Percentiles rank a stretch among this genome's conserved stretches.
Evolutionary conservation across 495 filamentous ascomycete genomes (phyloP).

Genomic region (Melanomma pulvis-pyrius): DNA sequence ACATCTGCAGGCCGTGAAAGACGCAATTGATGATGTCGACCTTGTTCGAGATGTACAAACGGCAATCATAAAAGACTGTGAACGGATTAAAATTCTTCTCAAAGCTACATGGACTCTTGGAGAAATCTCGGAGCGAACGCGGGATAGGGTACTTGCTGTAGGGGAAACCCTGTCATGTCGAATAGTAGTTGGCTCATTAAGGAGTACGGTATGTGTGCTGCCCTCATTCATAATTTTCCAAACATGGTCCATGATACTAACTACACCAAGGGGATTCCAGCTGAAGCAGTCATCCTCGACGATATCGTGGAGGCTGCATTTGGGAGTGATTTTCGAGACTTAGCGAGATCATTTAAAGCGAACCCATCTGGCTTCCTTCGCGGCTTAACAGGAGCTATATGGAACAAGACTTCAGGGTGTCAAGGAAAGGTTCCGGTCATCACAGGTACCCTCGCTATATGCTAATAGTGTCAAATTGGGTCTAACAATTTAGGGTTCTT

Average conservation of each 20-base stretch:
- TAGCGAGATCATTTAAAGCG: slow-evolving; percentile 37
- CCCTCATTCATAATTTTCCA: too few species aligned
- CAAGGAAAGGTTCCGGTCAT: slow-evolving; percentile 34
- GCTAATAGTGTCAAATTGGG: neutral
- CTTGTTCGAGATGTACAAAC: slow-evolving; percentile 36
- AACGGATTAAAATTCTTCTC: slow-evolving; percentile 43
- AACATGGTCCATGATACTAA: neutral
- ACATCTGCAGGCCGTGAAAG: slow-evolving; percentile 37
- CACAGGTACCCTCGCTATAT: slow-evolving; percentile 17
- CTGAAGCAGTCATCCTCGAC: slow-evolving; percentile 44
- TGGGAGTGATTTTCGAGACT: slow-evolving; percentile 39
- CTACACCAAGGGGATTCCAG: slow-evolving; percentile 39
- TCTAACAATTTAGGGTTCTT: slow-evolving; percentile 65
- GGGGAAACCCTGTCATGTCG: slow-evolving; percentile 48
- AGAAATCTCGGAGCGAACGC: slow-evolving; percentile 46
- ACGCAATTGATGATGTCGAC: slow-evolving; percentile 14
- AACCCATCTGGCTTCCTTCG: slow-evolving; percentile 45
- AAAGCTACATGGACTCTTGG: slow-evolving; percentile 45
- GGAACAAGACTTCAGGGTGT: slow-evolving; percentile 37
- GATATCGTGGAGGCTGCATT: slow-evolving; percentile 46
- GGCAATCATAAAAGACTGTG: slow-evolving; percentile 45
- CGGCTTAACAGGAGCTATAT: slow-evolving; percentile 43
- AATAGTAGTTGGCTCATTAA: slow-evolving; percentile 45
- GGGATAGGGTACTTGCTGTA: slow-evolving; percentile 46
- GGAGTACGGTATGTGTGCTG: slow-evolving; percentile 40